Conservation (phyloP, 192 early-diverging fungal species). For the Mortierella alpina region DNA sequence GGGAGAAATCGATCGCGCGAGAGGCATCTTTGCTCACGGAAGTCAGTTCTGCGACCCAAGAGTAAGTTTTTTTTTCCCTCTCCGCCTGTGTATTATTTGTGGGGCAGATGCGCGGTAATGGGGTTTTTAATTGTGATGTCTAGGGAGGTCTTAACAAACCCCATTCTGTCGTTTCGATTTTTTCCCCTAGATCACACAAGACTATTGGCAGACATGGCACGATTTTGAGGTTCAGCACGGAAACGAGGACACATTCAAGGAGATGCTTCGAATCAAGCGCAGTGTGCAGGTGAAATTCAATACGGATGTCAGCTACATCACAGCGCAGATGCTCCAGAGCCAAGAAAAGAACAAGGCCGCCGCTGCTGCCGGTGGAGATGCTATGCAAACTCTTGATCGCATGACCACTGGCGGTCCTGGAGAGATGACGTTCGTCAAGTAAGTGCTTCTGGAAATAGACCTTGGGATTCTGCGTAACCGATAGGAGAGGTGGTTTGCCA, state of each 20-base stretch:
- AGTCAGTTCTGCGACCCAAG: conserved; percentile 91
- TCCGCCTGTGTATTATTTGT: neutral
- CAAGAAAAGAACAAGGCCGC: conserved; percentile 45
- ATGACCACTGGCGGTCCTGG: conserved; percentile 48
- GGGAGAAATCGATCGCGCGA: conserved; percentile 95
- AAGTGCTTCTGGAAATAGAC: neutral
- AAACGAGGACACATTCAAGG: conserved; percentile 98
- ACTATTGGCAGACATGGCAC: conserved; percentile 93
- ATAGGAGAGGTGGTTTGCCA: neutral
- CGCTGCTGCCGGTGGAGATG: conserved; percentile 20
- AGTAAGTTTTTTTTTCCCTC: conserved; percentile 48
- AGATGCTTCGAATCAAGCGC: conserved; percentile 96
- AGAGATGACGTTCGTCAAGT: conserved; percentile 54
- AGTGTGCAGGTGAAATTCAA: conserved; percentile 86
- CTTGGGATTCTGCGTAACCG: neutral
- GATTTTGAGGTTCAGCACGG: conserved; percentile 98
- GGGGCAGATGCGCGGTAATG: neutral
- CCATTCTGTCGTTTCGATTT: neutral
- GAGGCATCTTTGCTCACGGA: conserved; percentile 88
- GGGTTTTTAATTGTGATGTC: no score
- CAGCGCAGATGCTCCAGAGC: conserved; percentile 44
- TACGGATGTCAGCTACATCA: conserved; percentile 70
- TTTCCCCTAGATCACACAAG: conserved; percentile 58
- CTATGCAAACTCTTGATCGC: conserved; percentile 50
- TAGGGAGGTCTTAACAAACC: no score